These are phyloP conservation scores for Mycena crocata DNA, from an alignment of 768 basidiomycete genomes.

Conservation along the genomic window DNA sequence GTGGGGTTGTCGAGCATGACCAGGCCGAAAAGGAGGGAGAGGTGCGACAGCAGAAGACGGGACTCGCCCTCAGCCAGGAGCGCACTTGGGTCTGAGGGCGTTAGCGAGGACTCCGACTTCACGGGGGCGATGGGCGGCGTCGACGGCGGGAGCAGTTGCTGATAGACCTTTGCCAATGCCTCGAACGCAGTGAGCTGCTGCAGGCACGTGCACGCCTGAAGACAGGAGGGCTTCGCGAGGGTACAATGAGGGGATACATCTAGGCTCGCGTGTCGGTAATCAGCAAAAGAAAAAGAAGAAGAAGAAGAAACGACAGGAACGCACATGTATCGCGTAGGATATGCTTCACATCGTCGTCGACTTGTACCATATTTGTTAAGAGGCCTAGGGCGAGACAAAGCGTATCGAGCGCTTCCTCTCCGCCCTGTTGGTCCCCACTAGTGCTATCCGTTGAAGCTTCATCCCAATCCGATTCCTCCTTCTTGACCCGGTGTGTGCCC, in stretches of 20 bases:
- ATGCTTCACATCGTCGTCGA: slow-evolving; percentile 59
- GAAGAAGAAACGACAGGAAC: slow-evolving; percentile 35
- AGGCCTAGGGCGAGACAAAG: slow-evolving; percentile 82
- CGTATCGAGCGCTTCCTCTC: slow-evolving; percentile 67
- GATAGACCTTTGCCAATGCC: slow-evolving; percentile 63
- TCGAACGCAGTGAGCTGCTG: slow-evolving; percentile 58
- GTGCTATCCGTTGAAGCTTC: slow-evolving; percentile 21
- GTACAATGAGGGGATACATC: slow-evolving; percentile 50
- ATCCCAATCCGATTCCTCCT: slow-evolving; percentile 28
- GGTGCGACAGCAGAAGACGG: slow-evolving; percentile 76
- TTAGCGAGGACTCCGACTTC: slow-evolving; percentile 42
- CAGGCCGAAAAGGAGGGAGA: slow-evolving; percentile 78
- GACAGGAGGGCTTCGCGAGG: slow-evolving; percentile 60
- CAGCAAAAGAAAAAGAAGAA: no score
- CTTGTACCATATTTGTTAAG: slow-evolving; percentile 81
- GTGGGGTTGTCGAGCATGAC: slow-evolving; percentile 54
- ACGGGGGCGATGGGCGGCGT: slow-evolving; percentile 32
- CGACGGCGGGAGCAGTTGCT: slow-evolving; percentile 43
- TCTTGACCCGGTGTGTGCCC: slow-evolving; percentile 25
- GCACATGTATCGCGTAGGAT: slow-evolving; percentile 62
- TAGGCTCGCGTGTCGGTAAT: not conserved
- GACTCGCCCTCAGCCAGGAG: slow-evolving; percentile 50
- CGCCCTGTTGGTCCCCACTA: slow-evolving; percentile 36
- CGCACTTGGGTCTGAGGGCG: slow-evolving; percentile 33
- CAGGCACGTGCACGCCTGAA: slow-evolving; percentile 64